Percentiles rank a stretch among this genome's conserved stretches.
Conservation (phyloP, 2,329 filamentous ascomycete genomes). For the Orbilia quercus region DNA sequence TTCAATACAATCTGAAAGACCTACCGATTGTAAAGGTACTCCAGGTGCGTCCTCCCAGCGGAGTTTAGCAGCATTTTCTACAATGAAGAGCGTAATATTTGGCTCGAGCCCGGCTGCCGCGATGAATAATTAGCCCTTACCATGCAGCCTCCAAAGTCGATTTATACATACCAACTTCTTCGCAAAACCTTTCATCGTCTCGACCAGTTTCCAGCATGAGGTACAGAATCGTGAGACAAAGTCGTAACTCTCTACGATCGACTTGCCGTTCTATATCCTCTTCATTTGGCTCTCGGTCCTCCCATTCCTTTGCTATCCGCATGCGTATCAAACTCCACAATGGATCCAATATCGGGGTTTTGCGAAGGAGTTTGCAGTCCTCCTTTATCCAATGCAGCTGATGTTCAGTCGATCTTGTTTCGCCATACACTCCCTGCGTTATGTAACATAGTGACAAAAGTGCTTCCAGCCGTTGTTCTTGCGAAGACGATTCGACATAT, state of each 20-base stretch:
- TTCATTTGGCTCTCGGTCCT: slow-evolving; percentile 57
- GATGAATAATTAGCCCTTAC: background rate
- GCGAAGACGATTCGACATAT: slow-evolving; percentile 63
- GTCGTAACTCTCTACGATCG: slow-evolving; percentile 59
- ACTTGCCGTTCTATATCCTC: slow-evolving; percentile 44
- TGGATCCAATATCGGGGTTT: slow-evolving; percentile 57
- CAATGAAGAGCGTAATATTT: slow-evolving; percentile 63
- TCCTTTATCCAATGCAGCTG: slow-evolving; percentile 59
- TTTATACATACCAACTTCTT: slow-evolving; percentile 52
- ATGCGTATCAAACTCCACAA: slow-evolving; percentile 59
- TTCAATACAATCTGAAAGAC: background rate
- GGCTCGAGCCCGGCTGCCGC: slow-evolving; percentile 40
- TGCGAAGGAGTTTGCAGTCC: slow-evolving; percentile 58
- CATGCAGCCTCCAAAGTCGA: background rate
- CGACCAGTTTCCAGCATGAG: slow-evolving; percentile 59
- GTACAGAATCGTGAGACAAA: slow-evolving; percentile 59
- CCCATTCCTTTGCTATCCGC: slow-evolving; percentile 58
- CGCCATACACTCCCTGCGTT: slow-evolving; percentile 61
- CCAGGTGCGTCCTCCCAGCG: slow-evolving; percentile 60
- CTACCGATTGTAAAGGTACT: slow-evolving; percentile 42
- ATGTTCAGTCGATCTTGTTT: slow-evolving; percentile 61
- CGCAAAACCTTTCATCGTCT: slow-evolving; percentile 56
- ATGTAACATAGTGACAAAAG: slow-evolving; percentile 66
- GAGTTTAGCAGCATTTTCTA: slow-evolving; percentile 65
- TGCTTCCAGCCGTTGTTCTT: slow-evolving; percentile 64